Percentiles rank a stretch among this genome's conserved stretches.
Evolutionary conservation across 176 grass and related monocot genomes (phyloP).

Genomic region (Tillandsia fasciculata): DNA sequence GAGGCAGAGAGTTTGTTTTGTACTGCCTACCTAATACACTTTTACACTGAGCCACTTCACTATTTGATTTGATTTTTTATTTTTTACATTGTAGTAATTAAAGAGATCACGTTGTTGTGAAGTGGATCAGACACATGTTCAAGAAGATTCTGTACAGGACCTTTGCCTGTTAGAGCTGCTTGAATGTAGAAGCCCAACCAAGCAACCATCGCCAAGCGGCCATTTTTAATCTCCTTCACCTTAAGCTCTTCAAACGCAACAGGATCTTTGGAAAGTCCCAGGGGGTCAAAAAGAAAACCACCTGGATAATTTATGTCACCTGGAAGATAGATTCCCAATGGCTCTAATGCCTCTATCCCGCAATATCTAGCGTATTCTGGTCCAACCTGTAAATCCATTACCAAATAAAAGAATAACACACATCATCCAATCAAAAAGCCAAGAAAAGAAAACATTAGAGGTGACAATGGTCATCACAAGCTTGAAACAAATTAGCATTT

Average conservation of each 20-base stretch:
- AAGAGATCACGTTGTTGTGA: slow-evolving; percentile 36
- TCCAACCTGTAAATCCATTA: slow-evolving; percentile 50
- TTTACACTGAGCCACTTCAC: too few species aligned
- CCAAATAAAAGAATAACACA: not conserved
- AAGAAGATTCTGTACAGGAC: slow-evolving; percentile 69
- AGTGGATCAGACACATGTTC: slow-evolving; percentile 68
- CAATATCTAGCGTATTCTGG: slow-evolving; percentile 86
- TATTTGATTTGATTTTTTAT: too few species aligned
- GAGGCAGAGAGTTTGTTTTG: too few species aligned
- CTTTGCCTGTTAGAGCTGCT: slow-evolving; percentile 70
- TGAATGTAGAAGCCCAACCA: slow-evolving; percentile 87
- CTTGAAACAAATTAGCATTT: too few species aligned
- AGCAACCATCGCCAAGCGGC: slow-evolving; percentile 78
- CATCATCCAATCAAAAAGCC: not conserved
- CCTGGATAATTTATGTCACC: slow-evolving; percentile 94
- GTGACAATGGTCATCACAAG: not conserved
- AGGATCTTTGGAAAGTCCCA: slow-evolving; percentile 70
- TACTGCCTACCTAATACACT: too few species aligned
- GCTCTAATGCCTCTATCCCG: slow-evolving; percentile 85
- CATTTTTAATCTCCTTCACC: slow-evolving; percentile 98
- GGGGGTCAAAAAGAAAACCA: slow-evolving; percentile 63
- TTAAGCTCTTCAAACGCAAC: slow-evolving; percentile 75
- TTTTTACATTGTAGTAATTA: not conserved
- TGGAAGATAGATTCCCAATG: slow-evolving; percentile 79
- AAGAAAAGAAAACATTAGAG: not conserved